phyloP scores from a whole-genome alignment of 257 asterid genomes.

The Parsonsia alboflavescens region DNA sequence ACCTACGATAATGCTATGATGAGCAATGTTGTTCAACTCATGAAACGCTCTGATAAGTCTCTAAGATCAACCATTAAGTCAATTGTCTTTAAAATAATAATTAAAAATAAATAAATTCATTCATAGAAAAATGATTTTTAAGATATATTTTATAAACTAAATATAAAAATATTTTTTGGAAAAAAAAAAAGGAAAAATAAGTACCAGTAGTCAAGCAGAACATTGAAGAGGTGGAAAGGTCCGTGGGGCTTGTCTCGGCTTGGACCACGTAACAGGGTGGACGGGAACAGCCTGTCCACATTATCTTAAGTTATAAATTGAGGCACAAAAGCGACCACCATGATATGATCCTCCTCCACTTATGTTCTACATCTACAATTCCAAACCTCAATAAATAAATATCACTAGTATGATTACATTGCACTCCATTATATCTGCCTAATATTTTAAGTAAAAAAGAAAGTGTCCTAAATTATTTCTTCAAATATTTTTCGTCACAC shows the following conservation, averaged over 20 bases:
- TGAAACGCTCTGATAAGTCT: too few species aligned
- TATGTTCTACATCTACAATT: not conserved
- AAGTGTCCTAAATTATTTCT: not conserved
- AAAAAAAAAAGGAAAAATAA: too few species aligned
- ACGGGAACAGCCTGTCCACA: conserved; percentile 33
- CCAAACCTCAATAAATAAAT: conserved; percentile 4
- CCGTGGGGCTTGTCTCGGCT: conserved; percentile 29
- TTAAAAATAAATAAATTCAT: too few species aligned
- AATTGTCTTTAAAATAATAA: too few species aligned
- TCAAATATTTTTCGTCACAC: not conserved
- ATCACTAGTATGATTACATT: not conserved
- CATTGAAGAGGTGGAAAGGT: too few species aligned
- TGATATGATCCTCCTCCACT: conserved; percentile 35
- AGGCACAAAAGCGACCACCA: conserved; percentile 47
- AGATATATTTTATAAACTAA: too few species aligned
- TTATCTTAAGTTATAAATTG: conserved; percentile 19
- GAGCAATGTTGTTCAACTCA: too few species aligned
- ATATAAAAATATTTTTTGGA: too few species aligned
- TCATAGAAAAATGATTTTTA: too few species aligned
- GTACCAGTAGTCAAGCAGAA: too few species aligned
- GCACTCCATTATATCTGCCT: not conserved
- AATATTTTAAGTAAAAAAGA: not conserved
- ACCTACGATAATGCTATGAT: too few species aligned
- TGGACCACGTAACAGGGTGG: conserved; percentile 40
- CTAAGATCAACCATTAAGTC: too few species aligned